Evolutionary conservation across 2,329 filamentous ascomycete genomes (phyloP).

Genomic region (Keithomyces neogunnii): DNA sequence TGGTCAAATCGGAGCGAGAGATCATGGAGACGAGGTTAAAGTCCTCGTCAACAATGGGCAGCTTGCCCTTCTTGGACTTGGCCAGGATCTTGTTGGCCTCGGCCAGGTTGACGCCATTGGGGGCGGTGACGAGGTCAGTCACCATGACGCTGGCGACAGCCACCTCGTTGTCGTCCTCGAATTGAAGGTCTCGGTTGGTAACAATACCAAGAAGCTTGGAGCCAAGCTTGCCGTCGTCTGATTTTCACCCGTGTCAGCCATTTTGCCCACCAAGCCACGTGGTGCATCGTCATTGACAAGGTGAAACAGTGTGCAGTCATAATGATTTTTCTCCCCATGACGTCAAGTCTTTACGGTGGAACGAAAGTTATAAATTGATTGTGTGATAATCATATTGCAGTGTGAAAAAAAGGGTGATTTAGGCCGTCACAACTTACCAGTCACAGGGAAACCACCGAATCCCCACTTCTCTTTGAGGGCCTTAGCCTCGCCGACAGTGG

Average conservation of each 20-base stretch:
- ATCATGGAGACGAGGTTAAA: slow-evolving; percentile 88
- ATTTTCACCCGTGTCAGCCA: slow-evolving; percentile 8
- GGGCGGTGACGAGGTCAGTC: slow-evolving; percentile 84
- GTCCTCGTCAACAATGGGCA: slow-evolving; percentile 78
- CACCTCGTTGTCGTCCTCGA: slow-evolving; percentile 67
- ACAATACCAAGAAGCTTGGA: slow-evolving; percentile 97
- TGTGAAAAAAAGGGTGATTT: slow-evolving; percentile 11
- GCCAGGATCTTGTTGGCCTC: slow-evolving; percentile 92
- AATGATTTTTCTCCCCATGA: slow-evolving; percentile 63
- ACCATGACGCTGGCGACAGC: slow-evolving; percentile 90
- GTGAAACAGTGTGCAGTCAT: slow-evolving; percentile 14
- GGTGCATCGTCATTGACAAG: slow-evolving; percentile 3
- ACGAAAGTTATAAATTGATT: slow-evolving; percentile 96
- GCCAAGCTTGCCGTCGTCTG: slow-evolving; percentile 85
- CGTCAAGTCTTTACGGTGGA: slow-evolving; percentile 90
- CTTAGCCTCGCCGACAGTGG: slow-evolving; percentile 85
- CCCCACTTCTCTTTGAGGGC: slow-evolving; percentile 96
- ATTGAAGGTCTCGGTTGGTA: slow-evolving; percentile 96
- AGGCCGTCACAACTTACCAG: slow-evolving; percentile 58
- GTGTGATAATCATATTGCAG: slow-evolving; percentile 64
- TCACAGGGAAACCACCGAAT: slow-evolving; percentile 96
- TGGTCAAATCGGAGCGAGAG: slow-evolving; percentile 91
- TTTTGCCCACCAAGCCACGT: neutral
- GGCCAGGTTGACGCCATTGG: slow-evolving; percentile 68
- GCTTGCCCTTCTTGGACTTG: slow-evolving; percentile 96